A percentile compares a stretch with the other conserved stretches of the same genome.
These are phyloP conservation scores for Sporothrix euskadiensis DNA, from an alignment of 2,329 filamentous ascomycete genomes.

Conservation along the genomic window DNA sequence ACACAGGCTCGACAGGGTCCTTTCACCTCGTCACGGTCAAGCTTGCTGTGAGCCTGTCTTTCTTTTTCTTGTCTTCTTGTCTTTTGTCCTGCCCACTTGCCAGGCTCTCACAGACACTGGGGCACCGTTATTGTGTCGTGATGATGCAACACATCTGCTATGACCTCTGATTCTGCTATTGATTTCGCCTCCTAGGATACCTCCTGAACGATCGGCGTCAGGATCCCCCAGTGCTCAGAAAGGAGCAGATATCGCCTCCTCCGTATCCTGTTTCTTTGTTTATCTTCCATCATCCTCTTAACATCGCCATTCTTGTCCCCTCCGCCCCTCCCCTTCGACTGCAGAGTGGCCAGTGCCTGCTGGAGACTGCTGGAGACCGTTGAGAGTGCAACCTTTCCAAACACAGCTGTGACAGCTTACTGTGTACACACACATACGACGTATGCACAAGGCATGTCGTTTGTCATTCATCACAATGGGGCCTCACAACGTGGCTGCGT, in stretches of 20 bases:
- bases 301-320: not conserved
- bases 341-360: slow-evolving; percentile 24
- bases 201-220: slow-evolving; percentile 13
- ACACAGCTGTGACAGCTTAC: slow-evolving; percentile 11
- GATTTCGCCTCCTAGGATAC: not conserved
- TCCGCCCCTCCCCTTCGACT: slow-evolving; percentile 8
- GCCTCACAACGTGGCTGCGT: slow-evolving; percentile 5
- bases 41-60: not conserved
- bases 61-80: not conserved
- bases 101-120: not conserved
- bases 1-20: slow-evolving; percentile 12
- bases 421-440: not conserved
- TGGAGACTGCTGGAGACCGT: not conserved
- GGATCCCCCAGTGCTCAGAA: not conserved
- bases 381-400: slow-evolving; percentile 1
- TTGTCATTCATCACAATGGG: not conserved
- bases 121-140: not conserved
- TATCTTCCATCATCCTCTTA: not conserved
- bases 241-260: not conserved
- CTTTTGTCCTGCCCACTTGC: not conserved
- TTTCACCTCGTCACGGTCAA: not conserved
- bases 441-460: not conserved
- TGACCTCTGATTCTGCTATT: not conserved
- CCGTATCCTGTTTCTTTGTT: not conserved
- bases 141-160: not conserved